Conservation (phyloP, 1,139 yeast genomes). For the Candida sanyaensis region DNA sequence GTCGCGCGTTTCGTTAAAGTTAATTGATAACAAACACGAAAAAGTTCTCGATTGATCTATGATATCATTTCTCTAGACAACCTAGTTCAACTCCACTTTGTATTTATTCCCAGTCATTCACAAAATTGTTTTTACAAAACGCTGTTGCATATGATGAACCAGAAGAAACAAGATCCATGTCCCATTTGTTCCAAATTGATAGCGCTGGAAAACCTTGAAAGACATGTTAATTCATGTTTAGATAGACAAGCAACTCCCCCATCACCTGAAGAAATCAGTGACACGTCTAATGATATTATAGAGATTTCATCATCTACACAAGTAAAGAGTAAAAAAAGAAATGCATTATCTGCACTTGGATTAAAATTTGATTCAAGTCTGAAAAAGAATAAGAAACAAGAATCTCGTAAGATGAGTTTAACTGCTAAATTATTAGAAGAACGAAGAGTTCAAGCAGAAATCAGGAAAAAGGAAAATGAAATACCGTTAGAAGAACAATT, state of each 20-base stretch:
- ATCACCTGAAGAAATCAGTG: slow-evolving; percentile 5
- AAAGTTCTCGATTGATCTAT: too few species aligned
- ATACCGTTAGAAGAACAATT: slow-evolving; percentile 11
- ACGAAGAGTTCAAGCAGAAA: slow-evolving; percentile 21
- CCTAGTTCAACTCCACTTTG: too few species aligned
- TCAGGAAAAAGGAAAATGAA: slow-evolving; percentile 13
- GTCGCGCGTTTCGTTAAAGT: too few species aligned
- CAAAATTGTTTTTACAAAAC: too few species aligned
- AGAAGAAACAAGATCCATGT: slow-evolving; percentile 20
- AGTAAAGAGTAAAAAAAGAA: slow-evolving; percentile 11
- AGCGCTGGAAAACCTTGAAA: slow-evolving; percentile 27
- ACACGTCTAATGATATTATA: slow-evolving; percentile 6
- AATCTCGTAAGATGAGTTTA: slow-evolving; percentile 28
- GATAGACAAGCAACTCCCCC: slow-evolving; percentile 19
- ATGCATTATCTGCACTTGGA: slow-evolving; percentile 34
- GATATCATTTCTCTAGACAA: too few species aligned
- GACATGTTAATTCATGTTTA: slow-evolving; percentile 44
- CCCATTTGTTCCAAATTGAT: slow-evolving; percentile 38
- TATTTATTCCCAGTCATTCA: too few species aligned
- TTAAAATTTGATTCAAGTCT: slow-evolving; percentile 26
- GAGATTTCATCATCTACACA: slow-evolving; percentile 4
- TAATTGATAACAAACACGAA: too few species aligned
- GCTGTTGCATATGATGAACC: too few species aligned
- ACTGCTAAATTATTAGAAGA: slow-evolving; percentile 37
- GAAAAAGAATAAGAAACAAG: slow-evolving; percentile 21